These are phyloP conservation scores for Orbilia javanica DNA, from an alignment of 2,329 filamentous ascomycete species.

Conservation along the genomic window DNA sequence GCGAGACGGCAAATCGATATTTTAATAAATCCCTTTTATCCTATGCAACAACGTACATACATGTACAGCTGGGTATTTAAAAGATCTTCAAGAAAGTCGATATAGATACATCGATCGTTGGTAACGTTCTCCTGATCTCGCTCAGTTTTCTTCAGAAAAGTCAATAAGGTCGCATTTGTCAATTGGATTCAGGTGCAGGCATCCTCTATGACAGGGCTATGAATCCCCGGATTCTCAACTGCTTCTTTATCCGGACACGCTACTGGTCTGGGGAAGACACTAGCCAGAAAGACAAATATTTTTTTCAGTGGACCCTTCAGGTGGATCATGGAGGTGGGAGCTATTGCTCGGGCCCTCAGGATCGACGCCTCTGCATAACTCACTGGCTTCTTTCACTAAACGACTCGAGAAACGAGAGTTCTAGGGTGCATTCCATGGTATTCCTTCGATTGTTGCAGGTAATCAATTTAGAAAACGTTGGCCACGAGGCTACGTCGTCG, in stretches of 20 bases:
- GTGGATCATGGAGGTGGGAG: background rate
- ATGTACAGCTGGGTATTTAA: background rate
- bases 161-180: background rate
- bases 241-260: slow-evolving; percentile 30
- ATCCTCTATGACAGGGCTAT: background rate
- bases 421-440: slow-evolving; percentile 36
- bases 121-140: background rate
- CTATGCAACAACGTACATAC: background rate
- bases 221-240: slow-evolving; percentile 37
- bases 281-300: slow-evolving; percentile 1
- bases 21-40: slow-evolving; percentile 10
- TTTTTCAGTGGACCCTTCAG: slow-evolving; percentile 9
- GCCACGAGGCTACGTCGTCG: slow-evolving; percentile 23
- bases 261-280: slow-evolving; percentile 32
- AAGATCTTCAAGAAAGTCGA: background rate
- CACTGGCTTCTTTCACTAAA: background rate
- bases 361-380: slow-evolving; percentile 27
- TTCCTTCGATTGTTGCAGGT: slow-evolving; percentile 4
- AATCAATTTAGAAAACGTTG: slow-evolving; percentile 37
- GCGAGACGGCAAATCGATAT: slow-evolving; percentile 5
- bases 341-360: slow-evolving; percentile 37
- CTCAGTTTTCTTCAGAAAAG: background rate
- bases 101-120: background rate
- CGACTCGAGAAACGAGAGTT: background rate
- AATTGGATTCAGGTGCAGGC: too few species aligned